Conservation (phyloP, 495 filamentous ascomycete species). For the Lindgomyces ingoldianus region DNA sequence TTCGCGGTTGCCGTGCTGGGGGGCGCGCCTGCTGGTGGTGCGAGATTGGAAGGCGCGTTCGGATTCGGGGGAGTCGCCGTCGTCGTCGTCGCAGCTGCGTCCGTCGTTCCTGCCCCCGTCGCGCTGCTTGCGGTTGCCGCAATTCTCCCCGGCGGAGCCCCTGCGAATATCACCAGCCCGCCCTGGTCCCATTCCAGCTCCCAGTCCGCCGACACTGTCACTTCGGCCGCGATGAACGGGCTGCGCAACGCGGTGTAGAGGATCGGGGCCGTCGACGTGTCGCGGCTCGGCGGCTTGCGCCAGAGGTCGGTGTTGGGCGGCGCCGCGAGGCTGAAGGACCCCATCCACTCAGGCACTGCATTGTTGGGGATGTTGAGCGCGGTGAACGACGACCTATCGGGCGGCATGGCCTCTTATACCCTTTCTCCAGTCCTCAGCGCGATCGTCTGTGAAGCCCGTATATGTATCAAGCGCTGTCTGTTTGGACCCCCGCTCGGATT, state of each 20-base stretch:
- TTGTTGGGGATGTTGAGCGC: slow-evolving; percentile 54
- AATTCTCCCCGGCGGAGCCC: slow-evolving; percentile 38
- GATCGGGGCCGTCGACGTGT: slow-evolving; percentile 59
- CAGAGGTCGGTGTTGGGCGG: slow-evolving; percentile 55
- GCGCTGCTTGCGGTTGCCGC: not conserved
- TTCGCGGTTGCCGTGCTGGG: not conserved
- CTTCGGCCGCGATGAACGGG: slow-evolving; percentile 58
- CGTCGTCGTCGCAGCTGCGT: no score
- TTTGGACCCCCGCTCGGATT: slow-evolving; percentile 19
- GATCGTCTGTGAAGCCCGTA: not conserved
- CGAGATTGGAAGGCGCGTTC: not conserved
- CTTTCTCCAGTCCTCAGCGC: not conserved
- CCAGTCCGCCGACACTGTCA: slow-evolving; percentile 62
- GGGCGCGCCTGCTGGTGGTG: not conserved
- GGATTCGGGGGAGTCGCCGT: not conserved
- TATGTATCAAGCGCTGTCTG: slow-evolving; percentile 8
- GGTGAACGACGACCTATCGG: slow-evolving; percentile 54
- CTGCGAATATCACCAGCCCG: slow-evolving; percentile 60
- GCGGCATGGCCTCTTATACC: slow-evolving; percentile 48
- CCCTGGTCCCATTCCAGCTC: slow-evolving; percentile 65
- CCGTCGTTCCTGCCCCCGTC: not conserved
- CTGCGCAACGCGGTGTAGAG: slow-evolving; percentile 58
- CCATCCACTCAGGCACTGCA: slow-evolving; percentile 55
- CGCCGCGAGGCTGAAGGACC: slow-evolving; percentile 58
- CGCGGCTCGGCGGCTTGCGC: slow-evolving; percentile 57